These are phyloP conservation scores for Malus hybrid DNA, from an alignment of 331 rosid genomes.

Conservation along the genomic window DNA sequence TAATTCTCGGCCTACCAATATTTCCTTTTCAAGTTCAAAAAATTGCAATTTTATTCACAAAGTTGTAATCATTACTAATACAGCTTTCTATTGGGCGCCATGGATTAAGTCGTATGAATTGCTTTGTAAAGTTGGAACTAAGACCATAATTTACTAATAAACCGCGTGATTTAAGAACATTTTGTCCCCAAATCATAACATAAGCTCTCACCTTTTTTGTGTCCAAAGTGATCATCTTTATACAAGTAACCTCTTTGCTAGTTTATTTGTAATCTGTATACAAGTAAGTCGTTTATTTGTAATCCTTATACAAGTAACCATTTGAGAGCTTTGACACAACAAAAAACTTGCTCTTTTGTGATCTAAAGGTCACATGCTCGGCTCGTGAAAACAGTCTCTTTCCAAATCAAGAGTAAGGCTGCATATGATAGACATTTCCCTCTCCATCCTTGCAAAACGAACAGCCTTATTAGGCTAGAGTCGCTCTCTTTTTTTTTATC, in stretches of 20 bases:
- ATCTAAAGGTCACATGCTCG: no score
- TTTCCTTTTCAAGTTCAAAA: background rate
- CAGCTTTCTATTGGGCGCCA: conserved; percentile 3
- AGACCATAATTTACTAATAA: conserved; percentile 8
- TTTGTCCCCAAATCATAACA: conserved; percentile 29
- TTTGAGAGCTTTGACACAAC: no score
- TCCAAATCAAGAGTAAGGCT: no score
- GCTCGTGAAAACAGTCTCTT: no score
- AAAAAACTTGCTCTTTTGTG: no score
- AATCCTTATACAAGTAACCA: no score
- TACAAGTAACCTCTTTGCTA: background rate
- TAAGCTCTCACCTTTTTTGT: background rate
- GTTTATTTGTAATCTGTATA: background rate
- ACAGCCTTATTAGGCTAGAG: no score
- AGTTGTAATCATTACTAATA: conserved; percentile 21
- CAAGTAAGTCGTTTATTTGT: no score
- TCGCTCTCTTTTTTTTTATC: no score
- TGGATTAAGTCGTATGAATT: conserved; percentile 21
- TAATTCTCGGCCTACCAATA: background rate
- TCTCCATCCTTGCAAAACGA: no score
- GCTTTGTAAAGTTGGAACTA: conserved; percentile 21
- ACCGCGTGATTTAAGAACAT: conserved; percentile 28
- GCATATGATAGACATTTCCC: no score
- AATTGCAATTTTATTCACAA: conserved; percentile 2
- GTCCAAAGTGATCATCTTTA: background rate